Evolutionary conservation across 495 filamentous ascomycete genomes (phyloP).

Genomic region (Aspergillus kassunensis): DNA sequence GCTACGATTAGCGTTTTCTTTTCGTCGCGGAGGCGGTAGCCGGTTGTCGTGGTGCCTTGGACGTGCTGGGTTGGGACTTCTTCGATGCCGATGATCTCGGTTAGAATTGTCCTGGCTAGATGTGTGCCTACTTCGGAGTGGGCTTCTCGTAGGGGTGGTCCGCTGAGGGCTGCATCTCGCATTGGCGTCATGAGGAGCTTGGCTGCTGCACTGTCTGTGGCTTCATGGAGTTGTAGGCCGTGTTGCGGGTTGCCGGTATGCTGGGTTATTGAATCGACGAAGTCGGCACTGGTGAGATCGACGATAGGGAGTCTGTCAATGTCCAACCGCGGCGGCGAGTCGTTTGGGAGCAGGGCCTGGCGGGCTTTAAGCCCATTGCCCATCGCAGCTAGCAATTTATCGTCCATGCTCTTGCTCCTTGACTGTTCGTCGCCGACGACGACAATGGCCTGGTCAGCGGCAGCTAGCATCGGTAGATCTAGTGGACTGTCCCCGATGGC

Average conservation of each 20-base stretch:
- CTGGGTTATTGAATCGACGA: constrained; percentile 31
- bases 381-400: constrained; percentile 41
- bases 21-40: constrained; percentile 53
- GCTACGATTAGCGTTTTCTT: constrained; percentile 52
- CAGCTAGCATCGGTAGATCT: constrained; percentile 55
- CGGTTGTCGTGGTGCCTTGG: constrained; percentile 43
- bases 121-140: constrained; percentile 53
- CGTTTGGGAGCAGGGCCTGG: constrained; percentile 47
- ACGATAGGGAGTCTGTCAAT: constrained; percentile 41
- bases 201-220: constrained; percentile 41
- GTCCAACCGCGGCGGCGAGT: constrained; percentile 43
- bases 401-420: constrained; percentile 58
- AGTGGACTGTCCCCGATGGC: constrained; percentile 62
- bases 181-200: constrained; percentile 57
- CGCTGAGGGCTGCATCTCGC: constrained; percentile 45
- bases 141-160: constrained; percentile 46
- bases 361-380: constrained; percentile 34
- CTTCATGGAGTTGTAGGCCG: constrained; percentile 34
- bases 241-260: not conserved
- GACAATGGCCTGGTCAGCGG: constrained; percentile 54
- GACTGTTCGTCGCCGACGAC: constrained; percentile 49
- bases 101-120: constrained; percentile 48
- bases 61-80: constrained; percentile 49
- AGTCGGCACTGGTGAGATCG: constrained; percentile 29
- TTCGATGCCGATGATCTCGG: constrained; percentile 52